phyloP scores from a whole-genome alignment of 2,329 filamentous ascomycete species.

The Sporothrix humicola region DNA sequence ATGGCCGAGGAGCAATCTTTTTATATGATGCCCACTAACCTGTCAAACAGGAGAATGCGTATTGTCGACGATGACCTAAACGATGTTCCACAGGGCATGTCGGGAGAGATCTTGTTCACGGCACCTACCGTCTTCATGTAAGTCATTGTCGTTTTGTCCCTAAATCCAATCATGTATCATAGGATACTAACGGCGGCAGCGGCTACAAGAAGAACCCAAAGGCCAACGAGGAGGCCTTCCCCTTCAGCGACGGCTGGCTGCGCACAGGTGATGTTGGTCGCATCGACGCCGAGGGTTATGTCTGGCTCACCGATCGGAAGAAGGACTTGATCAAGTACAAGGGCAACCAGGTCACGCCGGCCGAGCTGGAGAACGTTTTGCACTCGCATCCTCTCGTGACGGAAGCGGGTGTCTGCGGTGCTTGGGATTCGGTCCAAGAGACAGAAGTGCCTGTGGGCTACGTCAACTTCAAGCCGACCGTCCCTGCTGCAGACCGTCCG shows the following conservation, averaged over 20 bases:
- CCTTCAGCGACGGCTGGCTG: slow-evolving; percentile 19
- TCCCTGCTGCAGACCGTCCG: not conserved
- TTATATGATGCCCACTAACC: too few relatives aligned
- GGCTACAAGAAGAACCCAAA: slow-evolving; percentile 27
- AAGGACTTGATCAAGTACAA: slow-evolving; percentile 32
- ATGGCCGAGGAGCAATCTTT: too few relatives aligned
- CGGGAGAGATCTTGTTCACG: slow-evolving; percentile 21
- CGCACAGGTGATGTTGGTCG: slow-evolving; percentile 26
- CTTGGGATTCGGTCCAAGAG: slow-evolving; percentile 17
- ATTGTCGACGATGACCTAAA: slow-evolving; percentile 27
- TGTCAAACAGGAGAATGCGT: not conserved
- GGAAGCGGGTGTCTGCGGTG: slow-evolving; percentile 27
- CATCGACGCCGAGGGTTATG: slow-evolving; percentile 24
- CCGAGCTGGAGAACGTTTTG: slow-evolving; percentile 27
- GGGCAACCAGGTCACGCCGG: slow-evolving; percentile 31
- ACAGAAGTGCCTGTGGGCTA: slow-evolving; percentile 30
- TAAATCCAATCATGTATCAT: not conserved
- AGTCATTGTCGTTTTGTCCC: not conserved
- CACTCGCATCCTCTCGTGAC: slow-evolving; percentile 19
- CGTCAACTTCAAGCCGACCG: slow-evolving; percentile 19
- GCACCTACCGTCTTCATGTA: slow-evolving; percentile 23
- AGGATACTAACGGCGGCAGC: not conserved
- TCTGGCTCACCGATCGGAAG: slow-evolving; percentile 31
- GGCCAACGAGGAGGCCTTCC: slow-evolving; percentile 22
- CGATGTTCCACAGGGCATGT: slow-evolving; percentile 5